Evolutionary conservation across 2,329 filamentous ascomycete species (phyloP), one percentile per base, ranked within the genome.

Genomic region (Aspergillus sp.): DNA sequence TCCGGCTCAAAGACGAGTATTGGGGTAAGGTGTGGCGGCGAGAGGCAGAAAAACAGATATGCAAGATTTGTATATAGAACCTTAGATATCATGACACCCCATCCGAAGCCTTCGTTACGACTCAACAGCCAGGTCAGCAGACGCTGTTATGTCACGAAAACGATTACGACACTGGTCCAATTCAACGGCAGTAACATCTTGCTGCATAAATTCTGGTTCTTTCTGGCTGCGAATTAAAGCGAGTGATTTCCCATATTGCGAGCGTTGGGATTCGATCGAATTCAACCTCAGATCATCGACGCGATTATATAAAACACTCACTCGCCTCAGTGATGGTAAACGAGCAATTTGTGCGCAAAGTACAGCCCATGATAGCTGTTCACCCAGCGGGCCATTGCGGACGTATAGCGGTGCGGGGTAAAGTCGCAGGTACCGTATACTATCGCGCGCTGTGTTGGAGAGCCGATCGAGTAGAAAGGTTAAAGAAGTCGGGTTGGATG

Each of bases 1-100:
- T 66, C 3, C 46, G 47, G 15, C 35, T 58, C 9, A 68, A 67
- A 19, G 61, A 66, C n/a, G 52, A 55, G 5, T 65, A 65, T 19
- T 66, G 64, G 64, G 60, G 45, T 35, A 61, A 56, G 9, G 39
- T 53, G n/a, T 49, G 33, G 19, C 39, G 37, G 7, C 44, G 46
- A 23, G 55, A 53, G 31, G 27, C 33, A 33, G 43, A 54, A 27
- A 17, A 31, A 7, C 17, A 21, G 23, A 5, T 14, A 24, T 51
- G 11, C 8, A 27, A 14, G 23, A 17, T 12, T 19, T n/a, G 15
- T 27, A 17, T 48, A 33, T 51, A 50, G 33, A 39, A 9, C 21
- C 27, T n/a, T 31, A 33, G 15, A 40, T 17, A n/a, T 19, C 31
- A 33, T 35, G 6, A 48, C 6, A 49, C 33, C 17, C 12, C 6